Base-by-base conservation (phyloP, 768 basidiomycete genomes). In the Pleurotus tuber-regium region DNA sequence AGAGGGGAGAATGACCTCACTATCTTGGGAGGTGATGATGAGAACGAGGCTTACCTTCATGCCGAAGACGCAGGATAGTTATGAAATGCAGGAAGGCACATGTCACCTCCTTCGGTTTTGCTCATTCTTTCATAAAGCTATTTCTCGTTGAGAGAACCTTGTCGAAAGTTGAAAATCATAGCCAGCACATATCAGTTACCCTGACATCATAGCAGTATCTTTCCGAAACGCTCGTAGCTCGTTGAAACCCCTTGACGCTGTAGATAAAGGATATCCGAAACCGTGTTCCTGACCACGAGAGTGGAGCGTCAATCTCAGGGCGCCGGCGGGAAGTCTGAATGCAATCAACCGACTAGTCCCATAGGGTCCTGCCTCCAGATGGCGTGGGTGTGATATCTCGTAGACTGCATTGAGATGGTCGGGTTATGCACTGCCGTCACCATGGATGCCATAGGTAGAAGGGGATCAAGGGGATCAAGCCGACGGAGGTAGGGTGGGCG, bases 281-380 rank as follows among this genome's bases (percentile, higher is more conserved):
- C 6, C 31, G 31, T 23, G 46, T 48, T 48, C 46, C 46, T 48
- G 18, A 31, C 21, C n/a, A 24, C 35, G 46, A 21, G 7, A 21
- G 30, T 48, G 31, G 46, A 35, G 46, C 23, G 11, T 48, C 31
- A 21, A 31, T 30, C 35, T 31, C 46, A 48, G 46, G 46, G 46
- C 16, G 46, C 46, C 46, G 46, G 30, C 46, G 46, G 46, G 46
- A 48, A 48, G 46, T 48, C 46, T 48, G 46, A 48, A 48, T 30
- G 46, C 31, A 33, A 48, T 48, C 46, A 23, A 14, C n/a, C 43
- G 43, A 26, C 16, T 30, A 16, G 21, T 46, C 31, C 18, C 46
- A 48, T 18, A 48, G 46, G 46, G 46, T 48, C 46, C 46, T 33
- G 29, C 18, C 41, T 25, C 41, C 41, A 11, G 21, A 18, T 11